These are phyloP conservation scores for Mycena albidolilacea DNA, from an alignment of 768 basidiomycete genomes.

Conservation along the genomic window DNA sequence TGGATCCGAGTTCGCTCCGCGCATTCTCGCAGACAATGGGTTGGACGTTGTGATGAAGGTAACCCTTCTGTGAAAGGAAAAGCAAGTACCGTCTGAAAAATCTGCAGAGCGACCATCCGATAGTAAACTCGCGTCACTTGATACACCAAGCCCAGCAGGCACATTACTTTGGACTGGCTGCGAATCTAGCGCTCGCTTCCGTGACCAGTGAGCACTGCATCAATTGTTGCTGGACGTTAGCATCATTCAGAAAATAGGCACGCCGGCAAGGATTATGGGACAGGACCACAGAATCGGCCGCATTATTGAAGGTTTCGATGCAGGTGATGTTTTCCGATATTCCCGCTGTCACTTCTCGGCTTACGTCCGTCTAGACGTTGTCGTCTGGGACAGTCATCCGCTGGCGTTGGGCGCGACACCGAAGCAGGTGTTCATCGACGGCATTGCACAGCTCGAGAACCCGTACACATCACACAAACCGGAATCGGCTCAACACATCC, in stretches of 20 bases:
- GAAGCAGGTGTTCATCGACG: constrained; percentile 86
- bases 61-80: constrained; percentile 5
- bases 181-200: constrained; percentile 70
- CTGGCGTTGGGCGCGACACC: constrained; percentile 87
- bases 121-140: constrained; percentile 74
- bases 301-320: constrained; percentile 72
- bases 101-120: constrained; percentile 68
- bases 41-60: constrained; percentile 89
- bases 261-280: background rate
- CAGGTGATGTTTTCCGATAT: constrained; percentile 52
- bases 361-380: constrained; percentile 54
- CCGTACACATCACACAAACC: constrained; percentile 62
- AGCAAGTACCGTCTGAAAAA: background rate
- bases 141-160: constrained; percentile 81
- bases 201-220: constrained; percentile 76
- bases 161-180: constrained; percentile 74
- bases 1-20: constrained; percentile 84
- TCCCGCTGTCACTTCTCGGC: too few relatives aligned
- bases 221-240: constrained; percentile 78
- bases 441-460: constrained; percentile 72
- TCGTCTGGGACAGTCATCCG: constrained; percentile 84
- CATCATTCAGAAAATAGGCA: constrained; percentile 60
- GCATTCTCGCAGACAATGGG: constrained; percentile 80
- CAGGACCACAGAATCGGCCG: constrained; percentile 29
- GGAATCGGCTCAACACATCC: constrained; percentile 61